Evolutionary conservation across 2,329 filamentous ascomycete genomes (phyloP).

Genomic region (Emydomyces testavorans): DNA sequence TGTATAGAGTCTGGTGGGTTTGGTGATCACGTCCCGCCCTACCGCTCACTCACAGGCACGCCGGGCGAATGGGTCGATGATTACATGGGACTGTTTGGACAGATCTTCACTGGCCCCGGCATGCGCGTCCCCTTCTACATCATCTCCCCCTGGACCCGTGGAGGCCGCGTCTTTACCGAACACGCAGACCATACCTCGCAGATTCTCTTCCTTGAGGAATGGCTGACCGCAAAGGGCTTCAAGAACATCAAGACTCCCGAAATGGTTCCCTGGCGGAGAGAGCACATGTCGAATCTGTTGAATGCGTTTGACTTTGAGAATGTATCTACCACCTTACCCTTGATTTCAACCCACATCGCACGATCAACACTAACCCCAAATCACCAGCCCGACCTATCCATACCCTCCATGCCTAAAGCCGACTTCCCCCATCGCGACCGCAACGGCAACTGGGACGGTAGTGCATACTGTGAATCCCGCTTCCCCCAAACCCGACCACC

Average conservation of each 20-base stretch:
- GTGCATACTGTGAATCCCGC: constrained; percentile 35
- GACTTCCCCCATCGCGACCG: constrained; percentile 34
- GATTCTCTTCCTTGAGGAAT: constrained; percentile 44
- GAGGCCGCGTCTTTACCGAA: constrained; percentile 44
- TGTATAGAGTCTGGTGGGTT: constrained; percentile 42
- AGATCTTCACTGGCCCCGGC: constrained; percentile 37
- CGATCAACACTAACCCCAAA: constrained; percentile 11
- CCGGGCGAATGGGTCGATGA: constrained; percentile 45
- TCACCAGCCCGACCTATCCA: constrained; percentile 36
- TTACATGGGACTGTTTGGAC: constrained; percentile 32
- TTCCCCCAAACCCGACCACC: constrained; percentile 32
- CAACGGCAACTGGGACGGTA: constrained; percentile 38
- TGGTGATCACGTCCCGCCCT: constrained; percentile 45
- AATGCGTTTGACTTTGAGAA: constrained; percentile 39
- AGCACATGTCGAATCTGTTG: constrained; percentile 40
- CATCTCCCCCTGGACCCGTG: constrained; percentile 46
- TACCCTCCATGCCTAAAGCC: constrained; percentile 39
- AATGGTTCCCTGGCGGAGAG: constrained; percentile 38
- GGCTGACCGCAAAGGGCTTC: constrained; percentile 37
- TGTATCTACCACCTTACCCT: constrained; percentile 16
- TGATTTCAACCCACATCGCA: not conserved
- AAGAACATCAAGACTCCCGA: constrained; percentile 31
- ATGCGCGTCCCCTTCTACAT: constrained; percentile 46
- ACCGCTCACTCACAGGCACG: constrained; percentile 40
- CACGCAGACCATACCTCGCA: constrained; percentile 46